Percentiles rank a stretch among this genome's conserved stretches.
Conservation (phyloP, 257 asterid genomes). For the Salvia hispanica region DNA sequence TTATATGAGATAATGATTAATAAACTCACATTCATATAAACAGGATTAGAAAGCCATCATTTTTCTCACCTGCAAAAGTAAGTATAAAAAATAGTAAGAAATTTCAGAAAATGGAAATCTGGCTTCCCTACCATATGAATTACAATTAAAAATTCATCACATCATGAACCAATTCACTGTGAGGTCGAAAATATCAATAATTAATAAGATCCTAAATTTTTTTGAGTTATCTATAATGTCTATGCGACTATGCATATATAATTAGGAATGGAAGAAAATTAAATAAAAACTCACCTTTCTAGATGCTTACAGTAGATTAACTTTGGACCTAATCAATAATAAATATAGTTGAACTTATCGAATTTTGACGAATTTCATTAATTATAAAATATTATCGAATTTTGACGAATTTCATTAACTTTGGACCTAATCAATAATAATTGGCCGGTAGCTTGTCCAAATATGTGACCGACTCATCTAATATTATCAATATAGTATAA, state of each 20-base stretch:
- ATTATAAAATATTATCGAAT: slow-evolving; percentile 14
- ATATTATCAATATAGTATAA: neutral
- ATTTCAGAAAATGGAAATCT: slow-evolving; percentile 6
- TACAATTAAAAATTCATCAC: neutral
- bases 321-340: slow-evolving; percentile 20
- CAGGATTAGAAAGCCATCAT: slow-evolving; percentile 24
- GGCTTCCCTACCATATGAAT: neutral
- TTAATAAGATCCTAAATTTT: neutral
- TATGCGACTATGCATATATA: no score
- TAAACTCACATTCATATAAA: slow-evolving; percentile 27
- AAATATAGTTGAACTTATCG: slow-evolving; percentile 8
- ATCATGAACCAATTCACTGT: neutral
- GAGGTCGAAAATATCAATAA: neutral
- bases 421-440: no score
- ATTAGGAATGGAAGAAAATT: neutral
- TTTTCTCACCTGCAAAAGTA: slow-evolving; percentile 28
- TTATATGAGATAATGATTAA: slow-evolving; percentile 17
- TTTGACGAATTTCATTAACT: slow-evolving; percentile 2
- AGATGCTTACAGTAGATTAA: slow-evolving; percentile 3
- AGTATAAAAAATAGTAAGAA: neutral
- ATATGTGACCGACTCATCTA: slow-evolving; percentile 29
- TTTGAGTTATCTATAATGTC: no score
- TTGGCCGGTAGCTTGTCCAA: slow-evolving; percentile 29
- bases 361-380: slow-evolving; percentile 12
- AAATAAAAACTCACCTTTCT: neutral